Percentiles rank a stretch among this genome's conserved stretches.
Conservation (phyloP, 2,329 filamentous ascomycete genomes). For the Calonectria pseudoreteaudii region DNA sequence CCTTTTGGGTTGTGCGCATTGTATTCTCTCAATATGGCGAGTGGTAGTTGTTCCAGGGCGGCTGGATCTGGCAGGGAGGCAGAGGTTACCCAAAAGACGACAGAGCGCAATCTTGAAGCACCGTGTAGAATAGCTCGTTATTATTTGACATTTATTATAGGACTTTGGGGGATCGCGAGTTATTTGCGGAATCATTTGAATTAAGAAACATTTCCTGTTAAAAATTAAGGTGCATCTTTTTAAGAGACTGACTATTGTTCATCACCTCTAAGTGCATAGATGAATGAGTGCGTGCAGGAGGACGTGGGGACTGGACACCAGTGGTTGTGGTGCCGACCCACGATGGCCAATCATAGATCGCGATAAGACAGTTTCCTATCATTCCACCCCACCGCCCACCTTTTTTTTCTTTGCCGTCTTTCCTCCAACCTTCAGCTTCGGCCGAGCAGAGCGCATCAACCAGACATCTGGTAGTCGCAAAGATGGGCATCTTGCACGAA, state of each 20-base stretch:
- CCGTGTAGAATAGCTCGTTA: conserved; percentile 38
- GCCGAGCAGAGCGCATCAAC: conserved; percentile 15
- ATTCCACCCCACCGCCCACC: conserved; percentile 43
- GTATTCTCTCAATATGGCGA: conserved; percentile 1
- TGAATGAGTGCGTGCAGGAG: background rate
- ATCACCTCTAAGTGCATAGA: too few species aligned
- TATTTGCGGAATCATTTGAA: conserved; percentile 1
- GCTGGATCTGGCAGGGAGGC: conserved; percentile 18
- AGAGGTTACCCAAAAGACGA: conserved; percentile 10
- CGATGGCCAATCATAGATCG: conserved; percentile 37
- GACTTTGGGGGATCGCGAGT: conserved; percentile 12
- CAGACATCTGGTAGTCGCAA: conserved; percentile 27
- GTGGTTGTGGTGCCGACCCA: background rate
- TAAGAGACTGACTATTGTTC: background rate
- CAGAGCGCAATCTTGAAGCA: conserved; percentile 21
- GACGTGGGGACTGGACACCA: background rate
- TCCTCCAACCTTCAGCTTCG: conserved; percentile 26
- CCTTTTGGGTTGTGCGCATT: background rate
- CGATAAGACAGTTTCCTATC: conserved; percentile 45
- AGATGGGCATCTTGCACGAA: conserved; percentile 53
- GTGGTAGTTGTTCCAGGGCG: conserved; percentile 26
- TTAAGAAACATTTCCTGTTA: background rate
- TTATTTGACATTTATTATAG: conserved; percentile 17
- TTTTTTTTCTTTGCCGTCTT: conserved; percentile 43
- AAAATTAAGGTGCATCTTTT: background rate